phyloP scores from a whole-genome alignment of 129 eudicot genomes.

The Flaveria trinervia region DNA sequence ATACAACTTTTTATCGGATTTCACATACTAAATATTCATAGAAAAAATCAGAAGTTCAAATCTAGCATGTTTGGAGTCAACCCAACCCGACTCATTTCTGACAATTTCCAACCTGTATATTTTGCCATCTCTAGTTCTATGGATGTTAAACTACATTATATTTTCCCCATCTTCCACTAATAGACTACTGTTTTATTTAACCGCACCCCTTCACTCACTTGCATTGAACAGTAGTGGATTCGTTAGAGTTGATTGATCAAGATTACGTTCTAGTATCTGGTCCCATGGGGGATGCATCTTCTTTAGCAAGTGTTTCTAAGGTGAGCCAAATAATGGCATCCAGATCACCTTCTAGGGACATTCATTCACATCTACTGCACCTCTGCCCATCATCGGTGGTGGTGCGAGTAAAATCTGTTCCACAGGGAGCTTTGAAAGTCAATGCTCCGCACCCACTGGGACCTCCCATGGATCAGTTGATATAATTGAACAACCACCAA shows the following conservation, averaged over 20 bases:
- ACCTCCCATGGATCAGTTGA: conserved; percentile 70
- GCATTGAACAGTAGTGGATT: conserved; percentile 48
- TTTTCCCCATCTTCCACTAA: not conserved
- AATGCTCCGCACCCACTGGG: conserved; percentile 68
- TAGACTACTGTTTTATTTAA: conserved; percentile 2
- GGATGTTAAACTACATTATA: not conserved
- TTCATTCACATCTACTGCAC: conserved; percentile 47
- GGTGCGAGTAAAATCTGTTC: conserved; percentile 33
- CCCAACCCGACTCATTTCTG: not conserved
- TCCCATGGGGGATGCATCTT: conserved; percentile 59
- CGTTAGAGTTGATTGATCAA: conserved; percentile 74
- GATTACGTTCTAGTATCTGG: conserved; percentile 91
- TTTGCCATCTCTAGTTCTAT: not conserved
- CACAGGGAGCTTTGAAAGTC: conserved; percentile 61
- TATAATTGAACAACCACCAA: conserved; percentile 65
- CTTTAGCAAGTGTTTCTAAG: conserved; percentile 59
- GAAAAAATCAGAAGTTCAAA: not conserved
- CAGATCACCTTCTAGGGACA: conserved; percentile 42
- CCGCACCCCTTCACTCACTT: not conserved
- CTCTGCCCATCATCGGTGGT: conserved; percentile 55
- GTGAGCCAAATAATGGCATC: conserved; percentile 38
- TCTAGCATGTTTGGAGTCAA: not conserved
- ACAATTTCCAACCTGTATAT: not conserved
- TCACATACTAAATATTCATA: not conserved
- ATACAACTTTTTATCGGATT: not conserved